Evolutionary conservation across 768 basidiomycete species (phyloP).

Genomic region (Tephrocybe sp.): DNA sequence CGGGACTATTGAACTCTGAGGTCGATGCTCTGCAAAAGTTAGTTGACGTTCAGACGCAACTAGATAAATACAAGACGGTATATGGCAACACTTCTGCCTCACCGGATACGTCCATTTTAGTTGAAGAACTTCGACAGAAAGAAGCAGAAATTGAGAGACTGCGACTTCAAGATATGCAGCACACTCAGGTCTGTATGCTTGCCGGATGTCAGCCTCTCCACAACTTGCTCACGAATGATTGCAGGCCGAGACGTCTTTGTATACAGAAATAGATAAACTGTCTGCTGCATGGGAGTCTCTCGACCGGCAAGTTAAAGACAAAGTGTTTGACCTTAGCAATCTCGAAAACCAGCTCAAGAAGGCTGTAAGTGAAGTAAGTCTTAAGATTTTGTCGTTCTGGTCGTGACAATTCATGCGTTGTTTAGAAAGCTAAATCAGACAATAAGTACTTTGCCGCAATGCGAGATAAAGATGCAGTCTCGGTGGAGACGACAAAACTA

Average conservation of each 20-base stretch:
- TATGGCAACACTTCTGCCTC: constrained; percentile 59
- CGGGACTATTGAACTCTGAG: constrained; percentile 48
- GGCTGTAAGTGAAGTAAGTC: constrained; percentile 72
- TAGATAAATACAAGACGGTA: constrained; percentile 61
- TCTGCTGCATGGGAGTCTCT: constrained; percentile 86
- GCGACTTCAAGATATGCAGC: constrained; percentile 63
- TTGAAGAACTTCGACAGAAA: constrained; percentile 57
- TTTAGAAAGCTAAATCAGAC: constrained; percentile 91
- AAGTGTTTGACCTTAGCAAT: constrained; percentile 77
- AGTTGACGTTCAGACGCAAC: constrained; percentile 39
- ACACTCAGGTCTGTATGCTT: constrained; percentile 51
- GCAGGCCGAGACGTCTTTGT: constrained; percentile 76
- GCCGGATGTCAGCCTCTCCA: neutral
- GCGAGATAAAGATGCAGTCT: constrained; percentile 84
- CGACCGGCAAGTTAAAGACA: constrained; percentile 78
- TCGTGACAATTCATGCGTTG: constrained; percentile 1
- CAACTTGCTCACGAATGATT: constrained; percentile 10
- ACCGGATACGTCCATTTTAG: constrained; percentile 53
- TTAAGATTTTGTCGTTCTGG: neutral
- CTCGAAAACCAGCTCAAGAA: constrained; percentile 75
- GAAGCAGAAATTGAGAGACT: constrained; percentile 68
- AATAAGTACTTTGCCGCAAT: constrained; percentile 93
- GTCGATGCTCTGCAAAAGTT: constrained; percentile 51
- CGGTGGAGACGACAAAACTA: constrained; percentile 70
- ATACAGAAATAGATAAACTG: constrained; percentile 81